Base-by-base conservation (phyloP, 2,329 filamentous ascomycete species). In the Xylariaceae sp. region DNA sequence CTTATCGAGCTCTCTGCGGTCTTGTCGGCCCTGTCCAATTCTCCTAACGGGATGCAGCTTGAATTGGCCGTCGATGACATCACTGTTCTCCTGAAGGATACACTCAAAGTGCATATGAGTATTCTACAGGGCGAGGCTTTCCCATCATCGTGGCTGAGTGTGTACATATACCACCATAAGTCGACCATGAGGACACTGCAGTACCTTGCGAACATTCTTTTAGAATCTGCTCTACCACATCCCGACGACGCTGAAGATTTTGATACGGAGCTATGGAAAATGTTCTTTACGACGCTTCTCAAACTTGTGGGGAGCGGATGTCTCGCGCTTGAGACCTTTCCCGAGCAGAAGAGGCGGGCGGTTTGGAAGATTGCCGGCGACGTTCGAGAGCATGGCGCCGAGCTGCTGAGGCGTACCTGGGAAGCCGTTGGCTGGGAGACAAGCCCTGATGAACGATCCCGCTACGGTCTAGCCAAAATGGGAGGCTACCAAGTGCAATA, bases 361-460 rank as follows among this genome's bases (percentile, higher is more conserved):
- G 91, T 97, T 1, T 98, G 94, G 93, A 98, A 97, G 68, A 96
- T 98, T 60, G 93, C 91, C 3, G 93, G 93, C 4, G 94, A 98
- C 65, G 89, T 98, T 38, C 79, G 93, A 42, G 90, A 97, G 62
- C 79, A 89, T 50, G 93, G 94, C 13, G 91, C 93, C 3, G 87
- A 91, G 38, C 72, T 98, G 8, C 71, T 98, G 26, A 81, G 85
- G 46, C 78, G 81, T 19, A 91, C 86, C 4, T 98, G 93, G 93
- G 88, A 95, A 59, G 87, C 89, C 15, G 94, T 98, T 47, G 93
- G 94, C 11, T 98, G 93, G 93, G 91, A 98, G 54, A 88, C 89
- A 0, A 87, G 78, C 24, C 64, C 74, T 1, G 91, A 97, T 44
- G 90, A 96, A 60, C 78, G 79, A 49, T 72, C 76, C 42, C 78